A percentile compares a stretch with the other conserved stretches of the same genome.
Evolutionary conservation across 352 stramenopile genomes (phyloP).

Genomic region (Phytophthora pinifolia): DNA sequence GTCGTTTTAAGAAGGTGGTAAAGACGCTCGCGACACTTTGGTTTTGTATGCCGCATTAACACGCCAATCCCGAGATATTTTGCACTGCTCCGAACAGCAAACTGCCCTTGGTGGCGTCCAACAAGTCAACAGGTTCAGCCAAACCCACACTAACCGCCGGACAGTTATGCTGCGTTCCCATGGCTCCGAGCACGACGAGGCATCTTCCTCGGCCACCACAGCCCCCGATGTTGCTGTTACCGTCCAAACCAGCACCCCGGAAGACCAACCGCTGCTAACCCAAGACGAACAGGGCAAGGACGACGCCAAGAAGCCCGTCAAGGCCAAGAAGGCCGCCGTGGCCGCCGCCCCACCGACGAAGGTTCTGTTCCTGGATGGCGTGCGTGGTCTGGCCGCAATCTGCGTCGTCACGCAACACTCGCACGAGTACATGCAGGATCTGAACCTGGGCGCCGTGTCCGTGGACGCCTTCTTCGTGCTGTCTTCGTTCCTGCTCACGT

Average conservation of each 20-base stretch:
- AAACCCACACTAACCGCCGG: too few species aligned
- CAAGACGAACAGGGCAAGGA: conserved; percentile 27
- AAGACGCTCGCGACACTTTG: neutral
- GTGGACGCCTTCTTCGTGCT: conserved; percentile 62
- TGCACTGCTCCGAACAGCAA: too few species aligned
- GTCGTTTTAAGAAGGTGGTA: too few species aligned
- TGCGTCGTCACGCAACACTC: conserved; percentile 37
- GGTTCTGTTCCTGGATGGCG: conserved; percentile 39
- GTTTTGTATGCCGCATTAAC: neutral
- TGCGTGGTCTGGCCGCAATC: conserved; percentile 34
- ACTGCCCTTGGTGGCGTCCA: too few species aligned
- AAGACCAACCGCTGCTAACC: conserved; percentile 23
- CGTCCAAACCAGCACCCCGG: conserved; percentile 9
- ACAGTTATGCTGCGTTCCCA: conserved; percentile 22
- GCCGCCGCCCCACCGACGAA: conserved; percentile 21
- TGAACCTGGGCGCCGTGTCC: conserved; percentile 37
- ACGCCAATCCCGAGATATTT: too few species aligned
- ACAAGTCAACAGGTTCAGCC: too few species aligned
- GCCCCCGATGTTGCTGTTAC: conserved; percentile 6
- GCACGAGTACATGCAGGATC: conserved; percentile 37
- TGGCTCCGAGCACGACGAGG: conserved; percentile 6
- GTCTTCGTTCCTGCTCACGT: conserved; percentile 52
- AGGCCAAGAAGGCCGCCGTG: conserved; percentile 25
- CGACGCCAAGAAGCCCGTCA: conserved; percentile 19
- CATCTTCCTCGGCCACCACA: neutral